phyloP scores from a whole-genome alignment of 1,139 yeast species.

The Tardiomyces depauwii region DNA sequence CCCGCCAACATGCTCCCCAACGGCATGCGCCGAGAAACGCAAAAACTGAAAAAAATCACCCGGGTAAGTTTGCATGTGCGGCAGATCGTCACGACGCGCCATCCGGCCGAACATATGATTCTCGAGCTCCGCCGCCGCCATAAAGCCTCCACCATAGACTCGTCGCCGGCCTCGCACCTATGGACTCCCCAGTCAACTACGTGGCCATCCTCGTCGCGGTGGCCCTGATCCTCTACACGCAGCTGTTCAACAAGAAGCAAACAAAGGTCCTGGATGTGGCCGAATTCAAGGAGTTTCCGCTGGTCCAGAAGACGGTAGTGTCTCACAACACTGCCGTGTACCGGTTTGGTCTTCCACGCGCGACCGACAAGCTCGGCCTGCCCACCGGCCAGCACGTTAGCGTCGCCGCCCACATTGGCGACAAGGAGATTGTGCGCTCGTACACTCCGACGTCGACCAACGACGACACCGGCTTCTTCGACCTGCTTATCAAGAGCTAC shows the following conservation, averaged over 20 bases:
- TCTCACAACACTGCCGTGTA: conserved; percentile 79
- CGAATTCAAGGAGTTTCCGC: conserved; percentile 69
- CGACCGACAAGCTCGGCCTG: conserved; percentile 68
- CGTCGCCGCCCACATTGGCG: conserved; percentile 62
- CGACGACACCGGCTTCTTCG: conserved; percentile 72
- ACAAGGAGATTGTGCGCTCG: conserved; percentile 78
- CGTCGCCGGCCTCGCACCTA: too few species aligned
- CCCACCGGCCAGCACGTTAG: conserved; percentile 91
- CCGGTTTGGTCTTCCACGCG: conserved; percentile 73
- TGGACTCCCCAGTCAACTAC: too few species aligned
- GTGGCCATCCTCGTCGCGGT: too few species aligned
- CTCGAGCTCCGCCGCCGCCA: too few species aligned
- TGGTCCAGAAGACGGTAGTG: conserved; percentile 66
- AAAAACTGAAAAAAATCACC: too few species aligned
- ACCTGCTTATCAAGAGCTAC: conserved; percentile 83
- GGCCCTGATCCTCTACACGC: too few species aligned
- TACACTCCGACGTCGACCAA: conserved; percentile 88
- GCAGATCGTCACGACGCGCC: too few species aligned
- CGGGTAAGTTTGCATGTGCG: too few species aligned
- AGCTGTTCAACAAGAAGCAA: not conserved
- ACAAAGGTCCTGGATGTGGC: conserved; percentile 44
- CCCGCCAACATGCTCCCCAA: too few species aligned
- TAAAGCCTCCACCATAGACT: too few species aligned
- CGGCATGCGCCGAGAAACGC: too few species aligned
- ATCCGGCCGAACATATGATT: too few species aligned